Percentiles rank a stretch among this genome's conserved stretches.
Evolutionary conservation across 192 early-diverging fungal species (phyloP).

Genomic region (Gaertneriomyces sp.): DNA sequence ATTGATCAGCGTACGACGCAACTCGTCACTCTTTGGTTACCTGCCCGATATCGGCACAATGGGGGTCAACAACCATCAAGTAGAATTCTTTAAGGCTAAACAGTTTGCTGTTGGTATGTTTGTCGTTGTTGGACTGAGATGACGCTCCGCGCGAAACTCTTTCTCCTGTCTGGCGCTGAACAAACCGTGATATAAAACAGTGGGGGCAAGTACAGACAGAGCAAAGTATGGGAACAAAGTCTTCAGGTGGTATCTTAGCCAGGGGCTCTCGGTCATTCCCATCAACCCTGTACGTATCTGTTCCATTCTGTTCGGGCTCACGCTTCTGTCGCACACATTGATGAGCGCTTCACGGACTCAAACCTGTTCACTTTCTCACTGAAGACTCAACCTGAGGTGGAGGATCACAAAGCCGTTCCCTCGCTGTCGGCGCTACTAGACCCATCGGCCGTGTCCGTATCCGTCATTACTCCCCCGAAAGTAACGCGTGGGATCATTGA

Average conservation of each 20-base stretch:
- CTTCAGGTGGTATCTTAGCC: constrained; percentile 62
- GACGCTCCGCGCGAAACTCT: background rate
- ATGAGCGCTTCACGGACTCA: background rate
- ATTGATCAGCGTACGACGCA: too few relatives aligned
- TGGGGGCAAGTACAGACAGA: constrained; percentile 69
- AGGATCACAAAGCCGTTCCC: constrained; percentile 29
- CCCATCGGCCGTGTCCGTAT: constrained; percentile 53
- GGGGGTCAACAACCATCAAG: background rate
- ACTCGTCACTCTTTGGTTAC: background rate
- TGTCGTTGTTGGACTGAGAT: background rate
- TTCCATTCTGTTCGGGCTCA: background rate
- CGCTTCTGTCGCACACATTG: background rate
- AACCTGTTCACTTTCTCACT: background rate
- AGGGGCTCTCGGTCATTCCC: constrained; percentile 28
- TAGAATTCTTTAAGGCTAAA: background rate
- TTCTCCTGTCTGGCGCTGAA: constrained; percentile 39
- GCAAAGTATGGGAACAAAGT: constrained; percentile 85
- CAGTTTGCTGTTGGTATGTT: constrained; percentile 9
- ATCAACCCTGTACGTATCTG: constrained; percentile 39
- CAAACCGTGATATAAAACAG: constrained; percentile 13
- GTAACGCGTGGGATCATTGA: constrained; percentile 58
- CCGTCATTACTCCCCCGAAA: constrained; percentile 67
- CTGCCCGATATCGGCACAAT: background rate
- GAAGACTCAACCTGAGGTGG: constrained; percentile 15
- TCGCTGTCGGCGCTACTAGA: constrained; percentile 27